Percentiles rank a stretch among this genome's conserved stretches.
phyloP scores from a whole-genome alignment of 345 rosid genomes.

The Litchi chinensis region DNA sequence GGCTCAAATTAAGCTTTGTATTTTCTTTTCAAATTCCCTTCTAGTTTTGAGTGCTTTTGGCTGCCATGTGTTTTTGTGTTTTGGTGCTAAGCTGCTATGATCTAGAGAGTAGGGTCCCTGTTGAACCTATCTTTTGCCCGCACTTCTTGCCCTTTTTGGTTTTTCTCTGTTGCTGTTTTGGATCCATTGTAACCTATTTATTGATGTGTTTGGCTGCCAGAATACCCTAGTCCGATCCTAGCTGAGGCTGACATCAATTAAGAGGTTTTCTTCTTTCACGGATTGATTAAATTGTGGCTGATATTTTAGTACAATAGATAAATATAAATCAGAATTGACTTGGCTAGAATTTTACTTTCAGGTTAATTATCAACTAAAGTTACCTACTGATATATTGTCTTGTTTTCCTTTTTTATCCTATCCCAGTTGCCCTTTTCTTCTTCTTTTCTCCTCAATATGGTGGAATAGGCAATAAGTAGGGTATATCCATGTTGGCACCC shows the following conservation, averaged over 20 bases:
- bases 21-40: constrained; percentile 7
- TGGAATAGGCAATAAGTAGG: too few species aligned
- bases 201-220: constrained; percentile 1
- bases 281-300: too few species aligned
- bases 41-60: constrained; percentile 15
- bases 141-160: constrained; percentile 25
- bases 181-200: constrained; percentile 4
- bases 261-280: not conserved
- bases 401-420: too few species aligned
- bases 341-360: not conserved
- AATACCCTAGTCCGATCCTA: not conserved
- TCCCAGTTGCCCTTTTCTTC: too few species aligned
- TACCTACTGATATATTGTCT: too few species aligned
- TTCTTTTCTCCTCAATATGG: too few species aligned
- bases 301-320: too few species aligned
- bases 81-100: constrained; percentile 1
- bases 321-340: not conserved
- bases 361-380: not conserved
- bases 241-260: not conserved
- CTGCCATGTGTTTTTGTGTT: constrained; percentile 6
- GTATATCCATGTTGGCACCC: too few species aligned
- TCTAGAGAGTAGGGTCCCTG: constrained; percentile 12
- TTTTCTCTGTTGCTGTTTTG: constrained; percentile 25
- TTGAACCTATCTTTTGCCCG: constrained; percentile 19
- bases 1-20: not conserved